A percentile compares a stretch with the other conserved stretches of the same genome.
These are phyloP conservation scores for Xylaria intraflava DNA, from an alignment of 495 filamentous ascomycete genomes.

Conservation along the genomic window DNA sequence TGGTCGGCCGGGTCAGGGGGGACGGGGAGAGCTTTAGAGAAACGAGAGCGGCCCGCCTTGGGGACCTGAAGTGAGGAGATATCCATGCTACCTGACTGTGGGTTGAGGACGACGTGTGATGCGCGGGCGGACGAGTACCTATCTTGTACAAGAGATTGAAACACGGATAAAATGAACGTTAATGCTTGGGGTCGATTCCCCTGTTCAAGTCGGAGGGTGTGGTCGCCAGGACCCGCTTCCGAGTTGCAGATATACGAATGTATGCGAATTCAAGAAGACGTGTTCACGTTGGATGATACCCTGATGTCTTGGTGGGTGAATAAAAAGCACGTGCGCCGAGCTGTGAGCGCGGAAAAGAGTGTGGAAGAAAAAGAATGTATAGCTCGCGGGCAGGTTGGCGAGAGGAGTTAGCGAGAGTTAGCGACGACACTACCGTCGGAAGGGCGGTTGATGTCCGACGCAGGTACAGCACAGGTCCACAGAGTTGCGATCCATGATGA, in stretches of 20 bases:
- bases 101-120: conserved; percentile 13
- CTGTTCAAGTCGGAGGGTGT: conserved; percentile 1
- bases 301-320: too few relatives aligned
- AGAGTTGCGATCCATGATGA: neutral
- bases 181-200: neutral
- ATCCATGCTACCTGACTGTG: conserved; percentile 23
- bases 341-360: too few relatives aligned
- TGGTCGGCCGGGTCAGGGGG: conserved; percentile 16
- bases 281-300: too few relatives aligned
- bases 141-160: conserved; percentile 19
- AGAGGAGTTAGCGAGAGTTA: neutral
- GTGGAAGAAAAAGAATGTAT: too few relatives aligned
- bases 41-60: conserved; percentile 26
- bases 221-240: conserved; percentile 4
- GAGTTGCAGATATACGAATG: neutral
- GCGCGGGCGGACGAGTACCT: conserved; percentile 17
- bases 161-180: conserved; percentile 3
- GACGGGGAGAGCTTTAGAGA: conserved; percentile 31
- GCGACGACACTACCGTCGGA: neutral
- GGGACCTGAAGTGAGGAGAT: conserved; percentile 21
- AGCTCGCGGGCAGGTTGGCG: neutral
- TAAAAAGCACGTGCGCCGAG: too few relatives aligned
- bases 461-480: conserved; percentile 6
- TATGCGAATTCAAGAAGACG: neutral
- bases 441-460: neutral